These are phyloP conservation scores for Meripilus lineatus DNA, from an alignment of 1,284 basidiomycete species.

Conservation along the genomic window DNA sequence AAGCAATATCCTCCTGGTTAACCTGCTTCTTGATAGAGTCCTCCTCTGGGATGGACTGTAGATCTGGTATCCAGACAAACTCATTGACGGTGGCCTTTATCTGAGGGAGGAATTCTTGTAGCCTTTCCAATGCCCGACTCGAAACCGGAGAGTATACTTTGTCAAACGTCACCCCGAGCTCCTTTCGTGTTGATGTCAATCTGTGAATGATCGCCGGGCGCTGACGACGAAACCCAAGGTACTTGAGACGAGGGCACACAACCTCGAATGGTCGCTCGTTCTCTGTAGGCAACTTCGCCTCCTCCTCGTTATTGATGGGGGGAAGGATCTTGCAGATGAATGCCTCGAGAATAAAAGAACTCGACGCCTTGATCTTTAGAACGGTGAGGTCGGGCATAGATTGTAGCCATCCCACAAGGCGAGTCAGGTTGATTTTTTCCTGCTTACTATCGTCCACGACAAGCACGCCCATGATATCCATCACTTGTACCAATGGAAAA, in stretches of 20 bases:
- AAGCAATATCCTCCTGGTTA: constrained; percentile 6
- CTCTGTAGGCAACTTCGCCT: too few relatives aligned
- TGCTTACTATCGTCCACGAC: constrained; percentile 14
- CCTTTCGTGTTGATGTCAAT: constrained; percentile 25
- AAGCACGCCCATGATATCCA: constrained; percentile 44
- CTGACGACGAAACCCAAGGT: constrained; percentile 36
- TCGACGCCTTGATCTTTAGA: constrained; percentile 41
- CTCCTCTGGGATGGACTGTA: too few relatives aligned
- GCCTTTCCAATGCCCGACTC: constrained; percentile 14
- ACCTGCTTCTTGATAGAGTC: neutral
- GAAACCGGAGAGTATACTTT: constrained; percentile 29
- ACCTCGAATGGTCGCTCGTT: too few relatives aligned
- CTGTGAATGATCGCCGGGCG: constrained; percentile 18
- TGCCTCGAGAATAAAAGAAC: constrained; percentile 33
- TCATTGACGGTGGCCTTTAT: too few relatives aligned
- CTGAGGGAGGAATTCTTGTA: constrained; percentile 8
- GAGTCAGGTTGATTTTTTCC: too few relatives aligned
- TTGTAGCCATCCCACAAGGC: constrained; percentile 38
- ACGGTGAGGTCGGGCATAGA: constrained; percentile 48
- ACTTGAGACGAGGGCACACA: constrained; percentile 37
- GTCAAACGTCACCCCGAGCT: constrained; percentile 27
- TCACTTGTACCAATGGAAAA: constrained; percentile 42
- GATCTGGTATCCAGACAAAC: too few relatives aligned
- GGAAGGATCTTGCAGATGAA: constrained; percentile 40
- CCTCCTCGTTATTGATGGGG: constrained; percentile 18